Conservation (phyloP, 2,329 filamentous ascomycete species). For the Emergomyces orientalis region DNA sequence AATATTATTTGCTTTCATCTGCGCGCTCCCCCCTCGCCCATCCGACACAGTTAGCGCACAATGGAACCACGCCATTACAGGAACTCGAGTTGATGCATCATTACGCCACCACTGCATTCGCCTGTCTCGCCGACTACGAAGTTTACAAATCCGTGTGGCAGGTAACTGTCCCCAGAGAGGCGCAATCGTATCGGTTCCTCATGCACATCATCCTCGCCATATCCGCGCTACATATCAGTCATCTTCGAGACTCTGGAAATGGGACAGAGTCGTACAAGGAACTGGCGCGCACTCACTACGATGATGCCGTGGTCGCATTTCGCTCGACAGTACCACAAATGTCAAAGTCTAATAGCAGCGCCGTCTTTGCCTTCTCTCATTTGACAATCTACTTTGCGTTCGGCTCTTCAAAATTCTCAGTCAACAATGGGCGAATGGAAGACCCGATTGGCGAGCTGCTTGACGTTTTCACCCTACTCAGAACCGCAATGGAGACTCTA, state of each 20-base stretch:
- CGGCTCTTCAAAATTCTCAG: conserved; percentile 11
- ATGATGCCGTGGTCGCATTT: conserved; percentile 11
- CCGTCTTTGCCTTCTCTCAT: conserved; percentile 15
- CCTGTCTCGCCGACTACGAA: conserved; percentile 13
- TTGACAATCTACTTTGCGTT: conserved; percentile 16
- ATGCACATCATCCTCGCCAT: conserved; percentile 21
- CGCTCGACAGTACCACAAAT: conserved; percentile 5
- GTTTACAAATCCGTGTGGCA: conserved; percentile 15
- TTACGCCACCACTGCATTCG: conserved; percentile 11
- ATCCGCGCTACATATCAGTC: conserved; percentile 19
- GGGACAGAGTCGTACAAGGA: conserved; percentile 9
- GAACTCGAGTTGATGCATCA: conserved; percentile 16
- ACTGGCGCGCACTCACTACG: conserved; percentile 12
- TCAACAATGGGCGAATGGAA: conserved; percentile 3
- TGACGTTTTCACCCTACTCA: conserved; percentile 11
- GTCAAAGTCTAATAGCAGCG: conserved; percentile 9
- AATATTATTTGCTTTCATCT: neutral
- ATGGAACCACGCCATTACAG: neutral
- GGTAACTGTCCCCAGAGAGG: conserved; percentile 13
- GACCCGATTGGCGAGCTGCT: conserved; percentile 13
- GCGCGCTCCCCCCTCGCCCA: neutral
- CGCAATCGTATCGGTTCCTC: conserved; percentile 17
- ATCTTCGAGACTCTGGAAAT: conserved; percentile 5
- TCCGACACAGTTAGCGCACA: neutral
- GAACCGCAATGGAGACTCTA: conserved; percentile 12